phyloP scores from a whole-genome alignment of 208 protist species.

The Trypanosoma vivax region DNA sequence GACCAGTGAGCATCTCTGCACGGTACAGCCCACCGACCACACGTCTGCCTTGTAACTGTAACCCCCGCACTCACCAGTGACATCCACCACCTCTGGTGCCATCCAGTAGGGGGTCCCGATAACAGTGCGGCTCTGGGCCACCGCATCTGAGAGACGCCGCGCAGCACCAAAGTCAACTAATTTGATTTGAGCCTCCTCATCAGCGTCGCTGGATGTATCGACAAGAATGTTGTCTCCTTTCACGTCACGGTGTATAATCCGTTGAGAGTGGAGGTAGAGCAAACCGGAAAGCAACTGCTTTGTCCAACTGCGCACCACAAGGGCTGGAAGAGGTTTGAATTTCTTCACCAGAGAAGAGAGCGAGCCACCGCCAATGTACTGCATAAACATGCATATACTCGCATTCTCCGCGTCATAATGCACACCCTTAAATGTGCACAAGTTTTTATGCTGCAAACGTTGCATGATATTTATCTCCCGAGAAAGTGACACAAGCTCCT shows the following conservation, averaged over 20 bases:
- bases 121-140: constrained; percentile 82
- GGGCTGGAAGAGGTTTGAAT: constrained; percentile 75
- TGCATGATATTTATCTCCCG: constrained; percentile 92
- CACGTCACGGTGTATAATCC: constrained; percentile 89
- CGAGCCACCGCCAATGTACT: constrained; percentile 89
- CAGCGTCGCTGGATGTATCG: constrained; percentile 57
- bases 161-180: constrained; percentile 89
- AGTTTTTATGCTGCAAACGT: constrained; percentile 81
- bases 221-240: constrained; percentile 90
- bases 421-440: constrained; percentile 89
- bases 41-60: constrained; percentile 92
- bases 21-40: constrained; percentile 91
- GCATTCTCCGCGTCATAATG: constrained; percentile 47
- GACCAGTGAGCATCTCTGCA: constrained; percentile 91
- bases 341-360: constrained; percentile 78
- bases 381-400: constrained; percentile 89
- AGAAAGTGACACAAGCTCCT: constrained; percentile 79
- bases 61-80: constrained; percentile 35
- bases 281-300: constrained; percentile 81
- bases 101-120: constrained; percentile 93
- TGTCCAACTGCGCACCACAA: constrained; percentile 85
- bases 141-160: constrained; percentile 67
- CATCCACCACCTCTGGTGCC: constrained; percentile 88
- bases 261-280: constrained; percentile 85
- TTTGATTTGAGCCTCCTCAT: constrained; percentile 72